A percentile compares a stretch with the other conserved stretches of the same genome.
Conservation (phyloP, 805 yeast species). For the Clavispora santaluciae region DNA sequence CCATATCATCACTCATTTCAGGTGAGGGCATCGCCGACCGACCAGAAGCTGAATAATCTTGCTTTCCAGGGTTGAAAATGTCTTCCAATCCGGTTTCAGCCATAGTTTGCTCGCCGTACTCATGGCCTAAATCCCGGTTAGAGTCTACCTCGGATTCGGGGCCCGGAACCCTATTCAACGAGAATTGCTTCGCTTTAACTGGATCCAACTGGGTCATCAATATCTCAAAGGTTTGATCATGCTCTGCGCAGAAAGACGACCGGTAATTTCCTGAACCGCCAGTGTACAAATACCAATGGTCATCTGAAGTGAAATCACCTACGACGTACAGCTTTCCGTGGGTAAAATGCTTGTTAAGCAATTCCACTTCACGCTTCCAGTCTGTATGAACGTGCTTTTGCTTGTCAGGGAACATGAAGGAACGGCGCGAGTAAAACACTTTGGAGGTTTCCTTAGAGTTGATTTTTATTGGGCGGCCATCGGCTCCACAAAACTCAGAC, state of each 20-base stretch:
- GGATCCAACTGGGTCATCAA: slow-evolving; percentile 82
- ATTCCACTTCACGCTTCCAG: slow-evolving; percentile 77
- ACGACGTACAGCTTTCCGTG: slow-evolving; percentile 65
- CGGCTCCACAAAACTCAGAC: slow-evolving; percentile 10
- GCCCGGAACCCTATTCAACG: slow-evolving; percentile 46
- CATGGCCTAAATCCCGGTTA: slow-evolving; percentile 71
- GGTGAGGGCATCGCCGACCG: not conserved
- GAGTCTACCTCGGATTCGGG: slow-evolving; percentile 31
- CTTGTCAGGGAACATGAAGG: slow-evolving; percentile 86
- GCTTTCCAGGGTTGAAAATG: slow-evolving; percentile 32
- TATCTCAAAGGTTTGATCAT: slow-evolving; percentile 79
- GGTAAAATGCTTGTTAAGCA: slow-evolving; percentile 60
- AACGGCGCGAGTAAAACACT: slow-evolving; percentile 84
- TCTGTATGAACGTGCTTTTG: slow-evolving; percentile 77
- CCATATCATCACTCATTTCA: slow-evolving; percentile 1
- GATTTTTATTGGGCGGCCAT: slow-evolving; percentile 14
- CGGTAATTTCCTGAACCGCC: slow-evolving; percentile 39
- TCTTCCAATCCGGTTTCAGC: slow-evolving; percentile 55
- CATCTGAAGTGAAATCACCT: slow-evolving; percentile 68
- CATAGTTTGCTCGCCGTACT: slow-evolving; percentile 68
- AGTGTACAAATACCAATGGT: slow-evolving; percentile 87
- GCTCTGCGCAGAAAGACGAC: slow-evolving; percentile 6
- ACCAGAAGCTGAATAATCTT: not conserved
- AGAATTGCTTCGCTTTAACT: slow-evolving; percentile 52
- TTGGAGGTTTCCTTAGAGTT: slow-evolving; percentile 44